Evolutionary conservation across 2,329 filamentous ascomycete genomes (phyloP), one percentile per base, ranked within the genome.

Genomic region (Lecanicillium sp.): DNA sequence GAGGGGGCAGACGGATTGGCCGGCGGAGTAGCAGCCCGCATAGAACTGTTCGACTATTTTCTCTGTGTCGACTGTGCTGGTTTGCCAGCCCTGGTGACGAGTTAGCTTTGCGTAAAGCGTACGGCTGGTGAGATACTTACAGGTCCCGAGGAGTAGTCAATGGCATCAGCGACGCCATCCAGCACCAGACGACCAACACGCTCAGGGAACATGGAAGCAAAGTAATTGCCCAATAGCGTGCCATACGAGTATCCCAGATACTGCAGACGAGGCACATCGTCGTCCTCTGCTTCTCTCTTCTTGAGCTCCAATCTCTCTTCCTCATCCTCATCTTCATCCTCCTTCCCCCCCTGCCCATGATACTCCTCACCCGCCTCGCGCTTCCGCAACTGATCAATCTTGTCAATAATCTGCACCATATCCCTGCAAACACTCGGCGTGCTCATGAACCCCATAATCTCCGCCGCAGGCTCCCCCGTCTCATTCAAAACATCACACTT

Each of bases 161-260:
- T 32, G 0, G 40, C 40, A 37, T 59, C 53, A 2, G 49, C 45
- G 4, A 59, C 47, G 2, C 46, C 55, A 9, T 57, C 55, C 6
- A 59, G 44, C 8, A 63, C 51, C 38, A 65, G 52, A n/a, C 58
- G 52, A 1, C 51, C 58, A 4, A 65, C 43, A 11, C 46, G 43
- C 4, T 46, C 46, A 3, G 46, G 46, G 12, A 39, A 48, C 35
- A 48, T 41, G 1, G 46, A 48, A 1, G 46, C 46, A 30, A 48
- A 47, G 1, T 42, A 41, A 32, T 47, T 48, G 0, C 47, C 47
- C 8, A 48, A 19, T 1, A 43, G 13, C 13, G 41, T 46, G 9
- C 45, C 14, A 56, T 70, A 70, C 12, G 60, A 64, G 32, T 67
- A 56, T 0, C 65, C 64, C 57, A 63, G 65, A 43, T 67, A 69